Base-by-base conservation (phyloP, 2,329 filamentous ascomycete genomes). In the Xylaria sp. region DNA sequence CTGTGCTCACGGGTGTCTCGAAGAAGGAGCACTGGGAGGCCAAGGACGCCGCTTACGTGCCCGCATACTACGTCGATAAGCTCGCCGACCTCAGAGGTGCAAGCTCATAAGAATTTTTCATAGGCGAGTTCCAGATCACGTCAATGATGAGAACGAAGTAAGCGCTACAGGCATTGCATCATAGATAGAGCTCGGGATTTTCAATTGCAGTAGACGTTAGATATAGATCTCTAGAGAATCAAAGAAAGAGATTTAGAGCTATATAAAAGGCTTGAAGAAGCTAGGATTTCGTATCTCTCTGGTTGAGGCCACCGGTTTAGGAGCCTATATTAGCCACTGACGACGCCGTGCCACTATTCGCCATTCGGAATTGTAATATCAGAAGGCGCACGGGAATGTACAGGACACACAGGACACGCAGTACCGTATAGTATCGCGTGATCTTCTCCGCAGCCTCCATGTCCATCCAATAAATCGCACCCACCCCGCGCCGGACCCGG, bases 1-100 rank as follows among this genome's bases (percentile, higher is more conserved):
- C 90, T 40, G 95, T 99, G 4, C 80, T 97, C 76, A 97, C 94
- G 0, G 95, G 95, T 15, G 94, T 99, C 15, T 89, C 86, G 72
- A 90, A 90, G 78, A 92, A 94, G 78, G 90, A 90, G 57, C 91
- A 97, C 61, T 92, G 94, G 81, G 83, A 93, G 70, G 88, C 86
- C 19, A 82, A 87, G 58, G 87, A 85, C 31, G 87, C 89, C 8
- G 77, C 84, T 43, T 88, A 91, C 1, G 87, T 92, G 55, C 95
- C 95, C 2, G 84, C 85, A 40, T 95, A 88, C 66, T 98, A 96
- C 77, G 88, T 95, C 43, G 91, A 98, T 76, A 88, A 86, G 74
- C 79, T 99, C 70, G 90, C 91, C 61, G 94, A 98, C 79, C 79
- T 98, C 70, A 76, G 83, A 51, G 80, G 67, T 49, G 66, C 61